Percentiles rank a stretch among this genome's conserved stretches.
Conservation (phyloP, 2,329 filamentous ascomycete species). For the Beauveria brongniartii region DNA sequence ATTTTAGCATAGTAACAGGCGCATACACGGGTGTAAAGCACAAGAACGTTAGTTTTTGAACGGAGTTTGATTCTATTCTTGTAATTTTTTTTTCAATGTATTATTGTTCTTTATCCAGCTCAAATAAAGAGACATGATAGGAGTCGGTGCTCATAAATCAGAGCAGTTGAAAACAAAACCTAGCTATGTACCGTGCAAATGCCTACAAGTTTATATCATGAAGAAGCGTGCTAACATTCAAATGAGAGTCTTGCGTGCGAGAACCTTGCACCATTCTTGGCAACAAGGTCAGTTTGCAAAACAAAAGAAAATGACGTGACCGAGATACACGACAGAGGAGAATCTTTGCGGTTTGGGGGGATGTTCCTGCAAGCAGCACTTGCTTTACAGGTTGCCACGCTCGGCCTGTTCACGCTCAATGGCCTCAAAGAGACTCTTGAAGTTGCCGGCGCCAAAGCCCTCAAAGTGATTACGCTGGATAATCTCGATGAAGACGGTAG, state of each 20-base stretch:
- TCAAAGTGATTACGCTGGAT: conserved; percentile 87
- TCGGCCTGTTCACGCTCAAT: conserved; percentile 88
- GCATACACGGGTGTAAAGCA: background rate
- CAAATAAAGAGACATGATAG: background rate
- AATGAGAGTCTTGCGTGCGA: background rate
- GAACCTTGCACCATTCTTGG: background rate
- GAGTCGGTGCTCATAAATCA: background rate
- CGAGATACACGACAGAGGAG: no score
- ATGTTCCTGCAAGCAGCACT: background rate
- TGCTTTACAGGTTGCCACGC: conserved; percentile 65
- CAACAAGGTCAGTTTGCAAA: background rate
- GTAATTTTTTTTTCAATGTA: background rate
- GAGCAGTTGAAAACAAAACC: background rate
- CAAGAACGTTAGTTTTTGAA: background rate
- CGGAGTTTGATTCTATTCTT: background rate
- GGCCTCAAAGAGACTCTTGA: conserved; percentile 90
- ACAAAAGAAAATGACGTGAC: background rate
- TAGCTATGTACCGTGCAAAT: conserved; percentile 8
- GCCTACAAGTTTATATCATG: background rate
- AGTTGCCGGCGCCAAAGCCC: conserved; percentile 91
- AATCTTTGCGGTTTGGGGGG: background rate
- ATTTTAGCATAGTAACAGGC: background rate
- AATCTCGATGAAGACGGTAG: conserved; percentile 93
- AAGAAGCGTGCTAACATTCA: background rate
- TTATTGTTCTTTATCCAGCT: background rate